These are phyloP conservation scores for Adansonia rubrostipa DNA, from an alignment of 441 rosid genomes.

Conservation along the genomic window DNA sequence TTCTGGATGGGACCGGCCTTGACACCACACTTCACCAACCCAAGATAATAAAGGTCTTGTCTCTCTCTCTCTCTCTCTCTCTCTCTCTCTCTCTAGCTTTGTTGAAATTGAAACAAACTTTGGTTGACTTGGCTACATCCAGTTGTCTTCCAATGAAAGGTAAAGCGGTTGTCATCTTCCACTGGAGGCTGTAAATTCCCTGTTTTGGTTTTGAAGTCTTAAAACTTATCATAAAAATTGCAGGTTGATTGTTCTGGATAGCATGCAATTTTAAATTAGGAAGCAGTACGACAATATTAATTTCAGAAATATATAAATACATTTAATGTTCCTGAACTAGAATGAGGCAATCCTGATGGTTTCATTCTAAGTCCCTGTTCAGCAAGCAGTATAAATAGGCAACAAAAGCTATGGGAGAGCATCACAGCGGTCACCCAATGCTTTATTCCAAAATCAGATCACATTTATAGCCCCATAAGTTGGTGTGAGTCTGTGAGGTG, in stretches of 20 bases:
- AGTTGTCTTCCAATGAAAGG: neutral
- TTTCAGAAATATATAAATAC: no score
- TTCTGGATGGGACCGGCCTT: neutral
- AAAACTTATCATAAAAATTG: neutral
- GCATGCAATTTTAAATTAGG: no score
- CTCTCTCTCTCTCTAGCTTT: neutral
- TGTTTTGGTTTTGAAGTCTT: neutral
- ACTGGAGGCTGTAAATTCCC: neutral
- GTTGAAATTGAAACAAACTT: neutral
- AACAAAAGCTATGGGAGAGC: no score
- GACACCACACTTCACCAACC: neutral
- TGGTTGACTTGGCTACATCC: neutral
- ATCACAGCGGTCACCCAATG: no score
- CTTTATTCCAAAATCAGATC: no score
- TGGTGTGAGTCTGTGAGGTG: no score
- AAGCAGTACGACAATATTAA: no score
- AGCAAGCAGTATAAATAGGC: no score
- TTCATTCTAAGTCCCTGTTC: no score
- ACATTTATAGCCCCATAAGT: no score
- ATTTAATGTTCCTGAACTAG: no score
- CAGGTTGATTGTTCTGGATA: neutral
- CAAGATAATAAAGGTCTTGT: neutral
- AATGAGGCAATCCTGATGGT: no score
- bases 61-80: neutral
- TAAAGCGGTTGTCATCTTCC: neutral